A percentile compares a stretch with the other conserved stretches of the same genome.
Evolutionary conservation across 2,329 filamentous ascomycete genomes (phyloP).

Genomic region (Talaromyces sp.): DNA sequence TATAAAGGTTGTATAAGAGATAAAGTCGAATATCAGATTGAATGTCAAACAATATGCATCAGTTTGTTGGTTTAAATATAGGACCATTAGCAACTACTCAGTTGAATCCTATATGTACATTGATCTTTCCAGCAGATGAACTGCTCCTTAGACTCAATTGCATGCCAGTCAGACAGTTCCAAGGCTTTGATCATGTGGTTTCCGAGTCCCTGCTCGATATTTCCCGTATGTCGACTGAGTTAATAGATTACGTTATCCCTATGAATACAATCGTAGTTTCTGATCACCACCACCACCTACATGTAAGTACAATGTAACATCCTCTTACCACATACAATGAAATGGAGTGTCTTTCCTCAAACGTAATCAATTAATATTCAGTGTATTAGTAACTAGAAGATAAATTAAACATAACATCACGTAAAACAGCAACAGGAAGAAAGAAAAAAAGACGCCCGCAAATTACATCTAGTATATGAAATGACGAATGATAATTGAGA

Average conservation of each 20-base stretch:
- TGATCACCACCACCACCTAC: background rate
- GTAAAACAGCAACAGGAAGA: background rate
- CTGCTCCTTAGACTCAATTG: background rate
- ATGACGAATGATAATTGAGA: background rate
- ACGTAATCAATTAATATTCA: background rate
- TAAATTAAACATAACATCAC: background rate
- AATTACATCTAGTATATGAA: background rate
- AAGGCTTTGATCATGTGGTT: background rate
- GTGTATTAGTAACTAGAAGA: background rate
- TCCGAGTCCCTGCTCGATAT: background rate
- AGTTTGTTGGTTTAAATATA: too few species aligned
- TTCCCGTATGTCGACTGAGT: background rate
- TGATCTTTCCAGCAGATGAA: background rate
- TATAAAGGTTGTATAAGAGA: conserved; percentile 1
- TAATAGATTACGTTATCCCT: background rate
- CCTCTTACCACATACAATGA: background rate
- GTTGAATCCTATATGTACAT: too few species aligned
- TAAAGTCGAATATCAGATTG: background rate
- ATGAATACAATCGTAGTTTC: too few species aligned
- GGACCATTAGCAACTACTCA: too few species aligned
- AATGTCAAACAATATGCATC: background rate
- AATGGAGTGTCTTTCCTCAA: background rate
- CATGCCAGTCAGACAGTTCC: background rate
- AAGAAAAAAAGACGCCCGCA: background rate
- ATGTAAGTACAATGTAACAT: background rate